phyloP scores from a whole-genome alignment of 1,284 basidiomycete species.

The Rhodotorula sp. region DNA sequence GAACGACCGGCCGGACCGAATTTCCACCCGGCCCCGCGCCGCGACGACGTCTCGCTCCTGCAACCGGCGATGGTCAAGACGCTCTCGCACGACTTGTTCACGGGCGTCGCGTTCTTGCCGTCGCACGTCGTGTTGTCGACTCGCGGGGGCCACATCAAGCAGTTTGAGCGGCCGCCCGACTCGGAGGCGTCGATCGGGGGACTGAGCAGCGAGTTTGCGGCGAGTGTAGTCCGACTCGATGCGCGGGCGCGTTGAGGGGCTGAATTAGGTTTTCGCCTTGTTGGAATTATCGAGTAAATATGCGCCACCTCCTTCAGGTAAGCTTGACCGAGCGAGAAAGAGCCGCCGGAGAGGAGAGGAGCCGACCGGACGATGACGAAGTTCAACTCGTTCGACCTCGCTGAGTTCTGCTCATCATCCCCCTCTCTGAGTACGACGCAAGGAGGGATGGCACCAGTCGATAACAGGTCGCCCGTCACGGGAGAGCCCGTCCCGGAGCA shows the following conservation, averaged over 20 bases:
- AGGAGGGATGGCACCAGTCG: conserved; percentile 11
- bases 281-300: too few species aligned
- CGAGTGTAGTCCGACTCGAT: conserved; percentile 28
- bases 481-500: conserved; percentile 56
- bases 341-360: too few species aligned
- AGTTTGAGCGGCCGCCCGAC: conserved; percentile 35
- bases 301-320: too few species aligned
- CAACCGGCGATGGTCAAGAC: conserved; percentile 76
- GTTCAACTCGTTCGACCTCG: background rate
- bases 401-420: background rate
- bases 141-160: conserved; percentile 27
- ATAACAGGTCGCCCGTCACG: conserved; percentile 62
- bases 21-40: conserved; percentile 74
- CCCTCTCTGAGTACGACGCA: background rate
- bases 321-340: too few species aligned
- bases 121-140: conserved; percentile 21
- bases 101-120: conserved; percentile 19
- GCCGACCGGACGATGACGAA: background rate
- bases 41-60: conserved; percentile 82
- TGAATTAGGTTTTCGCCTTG: too few species aligned
- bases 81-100: conserved; percentile 35
- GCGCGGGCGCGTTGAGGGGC: conserved; percentile 16
- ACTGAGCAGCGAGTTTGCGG: conserved; percentile 32
- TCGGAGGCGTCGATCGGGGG: conserved; percentile 14
- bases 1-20: conserved; percentile 15